These are phyloP conservation scores for Leishmania tropica DNA, from an alignment of 208 protist species.

Conservation along the genomic window DNA sequence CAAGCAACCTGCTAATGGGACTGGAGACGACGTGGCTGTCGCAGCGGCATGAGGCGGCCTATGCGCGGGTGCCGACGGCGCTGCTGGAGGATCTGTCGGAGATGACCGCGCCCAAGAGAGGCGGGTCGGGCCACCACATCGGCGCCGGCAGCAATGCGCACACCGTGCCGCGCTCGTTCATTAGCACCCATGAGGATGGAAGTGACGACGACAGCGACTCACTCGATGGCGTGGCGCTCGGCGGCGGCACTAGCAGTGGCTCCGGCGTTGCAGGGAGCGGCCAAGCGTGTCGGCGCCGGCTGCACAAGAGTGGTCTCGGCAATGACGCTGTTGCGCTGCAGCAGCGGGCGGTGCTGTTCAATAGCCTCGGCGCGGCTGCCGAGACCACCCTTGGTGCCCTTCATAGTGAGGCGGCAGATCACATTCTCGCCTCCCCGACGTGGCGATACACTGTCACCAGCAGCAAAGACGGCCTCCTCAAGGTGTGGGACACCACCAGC, in stretches of 20 bases:
- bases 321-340: slow-evolving; percentile 23
- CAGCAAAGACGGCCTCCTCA: slow-evolving; percentile 83
- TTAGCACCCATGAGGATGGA: neutral
- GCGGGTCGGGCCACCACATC: neutral
- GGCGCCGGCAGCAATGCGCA: neutral
- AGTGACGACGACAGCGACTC: slow-evolving; percentile 37
- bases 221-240: neutral
- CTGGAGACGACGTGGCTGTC: slow-evolving; percentile 22
- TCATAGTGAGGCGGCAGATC: slow-evolving; percentile 68
- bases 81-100: slow-evolving; percentile 48
- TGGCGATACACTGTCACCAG: slow-evolving; percentile 58
- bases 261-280: slow-evolving; percentile 14
- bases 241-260: slow-evolving; percentile 8
- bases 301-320: slow-evolving; percentile 10
- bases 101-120: neutral
- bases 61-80: slow-evolving; percentile 49
- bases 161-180: neutral
- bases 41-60: slow-evolving; percentile 25
- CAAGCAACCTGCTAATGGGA: slow-evolving; percentile 78
- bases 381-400: slow-evolving; percentile 57
- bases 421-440: slow-evolving; percentile 48
- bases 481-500: slow-evolving; percentile 67
- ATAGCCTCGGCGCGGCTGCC: slow-evolving; percentile 28
- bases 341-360: slow-evolving; percentile 17
- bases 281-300: slow-evolving; percentile 9